Conservation (phyloP, 164 flowering plant species). For the Aristolochia fimbriata region DNA sequence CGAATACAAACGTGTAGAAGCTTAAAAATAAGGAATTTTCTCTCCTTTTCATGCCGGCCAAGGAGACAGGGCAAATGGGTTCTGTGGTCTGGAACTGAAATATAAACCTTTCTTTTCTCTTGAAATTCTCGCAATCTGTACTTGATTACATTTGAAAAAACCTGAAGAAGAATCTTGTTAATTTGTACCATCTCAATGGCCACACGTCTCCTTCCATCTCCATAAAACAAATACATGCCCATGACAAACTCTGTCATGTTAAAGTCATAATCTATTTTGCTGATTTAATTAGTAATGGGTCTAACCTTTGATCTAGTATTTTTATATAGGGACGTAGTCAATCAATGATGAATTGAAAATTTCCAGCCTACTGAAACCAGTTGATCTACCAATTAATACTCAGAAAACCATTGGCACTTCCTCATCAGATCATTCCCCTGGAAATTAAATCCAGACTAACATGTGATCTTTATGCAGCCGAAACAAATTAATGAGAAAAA, state of each 20-base stretch:
- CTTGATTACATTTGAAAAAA: neutral
- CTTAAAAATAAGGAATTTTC: neutral
- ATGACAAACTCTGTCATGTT: constrained; percentile 2
- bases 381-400: no score
- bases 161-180: constrained; percentile 3
- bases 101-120: neutral
- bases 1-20: no score
- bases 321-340: no score
- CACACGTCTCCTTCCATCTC: neutral
- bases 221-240: neutral
- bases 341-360: no score
- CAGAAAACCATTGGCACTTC: no score
- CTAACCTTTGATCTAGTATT: no score
- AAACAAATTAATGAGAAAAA: neutral
- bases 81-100: neutral
- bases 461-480: neutral
- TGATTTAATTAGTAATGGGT: no score
- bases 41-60: neutral
- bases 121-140: neutral
- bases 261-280: neutral
- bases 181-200: neutral
- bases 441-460: no score
- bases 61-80: neutral
- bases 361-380: no score
- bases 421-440: no score